phyloP scores from a whole-genome alignment of 345 rosid species.

The Moricandia moricandioides region DNA sequence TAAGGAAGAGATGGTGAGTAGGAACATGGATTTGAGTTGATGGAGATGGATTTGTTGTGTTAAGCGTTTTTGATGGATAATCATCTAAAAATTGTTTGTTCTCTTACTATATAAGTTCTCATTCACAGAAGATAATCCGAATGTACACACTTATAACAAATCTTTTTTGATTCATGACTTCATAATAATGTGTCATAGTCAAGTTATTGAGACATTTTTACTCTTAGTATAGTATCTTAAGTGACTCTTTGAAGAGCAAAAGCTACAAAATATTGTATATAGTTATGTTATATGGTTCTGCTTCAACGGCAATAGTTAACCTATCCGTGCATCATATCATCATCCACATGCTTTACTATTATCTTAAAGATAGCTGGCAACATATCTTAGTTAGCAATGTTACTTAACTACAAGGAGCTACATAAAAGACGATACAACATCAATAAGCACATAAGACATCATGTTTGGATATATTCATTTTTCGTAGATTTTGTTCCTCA shows the following conservation, averaged over 20 bases:
- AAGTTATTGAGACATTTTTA: not conserved
- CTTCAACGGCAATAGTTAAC: not conserved
- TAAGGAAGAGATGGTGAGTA: slow-evolving; percentile 16
- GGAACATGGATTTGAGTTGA: not conserved
- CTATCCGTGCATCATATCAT: no score
- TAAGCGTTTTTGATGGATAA: slow-evolving; percentile 17
- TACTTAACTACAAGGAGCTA: no score
- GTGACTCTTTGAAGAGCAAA: not conserved
- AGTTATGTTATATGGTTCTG: not conserved
- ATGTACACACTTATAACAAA: slow-evolving; percentile 12
- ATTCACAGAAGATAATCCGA: not conserved
- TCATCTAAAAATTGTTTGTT: not conserved
- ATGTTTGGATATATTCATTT: not conserved
- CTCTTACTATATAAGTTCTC: not conserved
- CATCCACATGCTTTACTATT: no score
- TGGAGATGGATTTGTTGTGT: slow-evolving; percentile 26
- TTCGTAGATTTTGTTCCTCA: not conserved
- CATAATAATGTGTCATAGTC: not conserved
- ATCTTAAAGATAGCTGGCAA: no score
- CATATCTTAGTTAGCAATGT: no score
- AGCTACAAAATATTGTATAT: not conserved
- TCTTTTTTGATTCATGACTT: not conserved
- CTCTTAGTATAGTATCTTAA: no score
- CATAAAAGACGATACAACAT: no score
- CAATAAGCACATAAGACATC: no score